Percentiles rank a stretch among this genome's conserved stretches.
Evolutionary conservation across 2,329 filamentous ascomycete species (phyloP).

Genomic region (Claviceps maximensis): DNA sequence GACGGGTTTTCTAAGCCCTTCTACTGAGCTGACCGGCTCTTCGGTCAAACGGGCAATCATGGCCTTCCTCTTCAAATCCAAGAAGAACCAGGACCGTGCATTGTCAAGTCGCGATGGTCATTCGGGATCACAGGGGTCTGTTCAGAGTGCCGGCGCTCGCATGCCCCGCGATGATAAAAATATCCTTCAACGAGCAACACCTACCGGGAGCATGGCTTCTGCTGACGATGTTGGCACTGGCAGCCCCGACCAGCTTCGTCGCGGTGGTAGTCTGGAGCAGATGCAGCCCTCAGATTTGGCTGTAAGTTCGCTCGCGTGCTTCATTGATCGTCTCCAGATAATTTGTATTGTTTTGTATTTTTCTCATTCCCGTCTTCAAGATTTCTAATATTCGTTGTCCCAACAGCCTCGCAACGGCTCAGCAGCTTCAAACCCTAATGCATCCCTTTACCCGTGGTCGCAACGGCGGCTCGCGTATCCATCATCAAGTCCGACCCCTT

Average conservation of each 20-base stretch:
- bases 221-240: slow-evolving; percentile 43
- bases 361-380: not conserved
- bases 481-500: slow-evolving; percentile 69
- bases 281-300: slow-evolving; percentile 27
- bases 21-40: slow-evolving; percentile 18
- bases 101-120: slow-evolving; percentile 42
- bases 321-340: not conserved
- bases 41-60: slow-evolving; percentile 38
- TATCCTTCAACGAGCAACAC: slow-evolving; percentile 47
- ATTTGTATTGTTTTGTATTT: not conserved
- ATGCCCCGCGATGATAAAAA: slow-evolving; percentile 40
- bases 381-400: not conserved
- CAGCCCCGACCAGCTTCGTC: slow-evolving; percentile 52
- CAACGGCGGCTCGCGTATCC: slow-evolving; percentile 79
- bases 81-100: slow-evolving; percentile 57
- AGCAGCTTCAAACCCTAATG: slow-evolving; percentile 44
- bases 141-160: slow-evolving; percentile 35
- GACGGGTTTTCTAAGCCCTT: not conserved
- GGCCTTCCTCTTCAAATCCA: slow-evolving; percentile 75
- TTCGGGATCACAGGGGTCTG: slow-evolving; percentile 32
- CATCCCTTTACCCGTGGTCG: slow-evolving; percentile 90
- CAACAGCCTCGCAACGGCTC: slow-evolving; percentile 45
- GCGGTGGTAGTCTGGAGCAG: slow-evolving; percentile 38
- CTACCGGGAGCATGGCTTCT: slow-evolving; percentile 67
- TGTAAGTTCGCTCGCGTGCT: slow-evolving; percentile 22